Evolutionary conservation across 768 basidiomycete species (phyloP).

Genomic region (Suillus ampliporus): DNA sequence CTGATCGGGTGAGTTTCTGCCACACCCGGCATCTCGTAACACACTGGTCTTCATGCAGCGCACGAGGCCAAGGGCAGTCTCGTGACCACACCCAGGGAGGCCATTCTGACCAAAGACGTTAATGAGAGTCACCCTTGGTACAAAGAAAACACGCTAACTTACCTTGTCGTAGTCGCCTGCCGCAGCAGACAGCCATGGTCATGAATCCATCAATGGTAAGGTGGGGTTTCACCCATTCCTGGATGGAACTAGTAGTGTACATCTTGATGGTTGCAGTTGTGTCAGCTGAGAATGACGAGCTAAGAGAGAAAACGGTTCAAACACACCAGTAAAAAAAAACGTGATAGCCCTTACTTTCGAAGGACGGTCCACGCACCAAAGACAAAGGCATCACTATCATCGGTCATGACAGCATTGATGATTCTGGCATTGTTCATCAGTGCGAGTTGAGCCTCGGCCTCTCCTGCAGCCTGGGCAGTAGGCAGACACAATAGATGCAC

Average conservation of each 20-base stretch:
- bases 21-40: not conserved
- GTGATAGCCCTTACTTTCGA: conserved; percentile 11
- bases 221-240: conserved; percentile 19
- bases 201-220: not conserved
- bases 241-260: conserved; percentile 4
- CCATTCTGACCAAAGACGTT: not conserved
- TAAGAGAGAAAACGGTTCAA: not conserved
- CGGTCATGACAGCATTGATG: conserved; percentile 6
- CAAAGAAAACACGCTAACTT: too few relatives aligned
- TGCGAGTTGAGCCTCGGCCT: conserved; percentile 6
- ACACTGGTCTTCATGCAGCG: not conserved
- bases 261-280: not conserved
- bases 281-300: not conserved
- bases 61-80: not conserved
- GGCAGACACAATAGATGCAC: too few relatives aligned
- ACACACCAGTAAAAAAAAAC: too few relatives aligned
- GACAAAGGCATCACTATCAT: conserved; percentile 13
- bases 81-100: not conserved
- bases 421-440: not conserved
- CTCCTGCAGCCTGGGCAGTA: conserved; percentile 7
- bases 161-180: not conserved
- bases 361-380: conserved; percentile 13
- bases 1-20: too few relatives aligned
- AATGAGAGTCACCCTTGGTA: too few relatives aligned
- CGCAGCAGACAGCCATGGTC: not conserved